These are phyloP conservation scores for Apiotrichum siamense DNA, from an alignment of 1,284 basidiomycete genomes.

Conservation along the genomic window DNA sequence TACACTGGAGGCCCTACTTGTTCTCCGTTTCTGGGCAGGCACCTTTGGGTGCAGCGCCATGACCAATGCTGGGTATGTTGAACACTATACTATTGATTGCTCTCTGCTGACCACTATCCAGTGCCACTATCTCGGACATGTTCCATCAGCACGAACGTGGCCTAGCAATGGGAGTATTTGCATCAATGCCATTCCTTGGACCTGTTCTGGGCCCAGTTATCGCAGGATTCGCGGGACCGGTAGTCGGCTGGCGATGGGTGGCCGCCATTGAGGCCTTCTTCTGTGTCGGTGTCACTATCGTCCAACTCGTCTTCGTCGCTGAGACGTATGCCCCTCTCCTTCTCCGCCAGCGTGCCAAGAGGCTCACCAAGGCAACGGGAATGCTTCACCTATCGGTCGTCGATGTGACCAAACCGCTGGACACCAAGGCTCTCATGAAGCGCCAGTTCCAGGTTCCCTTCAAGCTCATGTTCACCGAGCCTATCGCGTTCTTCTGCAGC, in stretches of 20 bases:
- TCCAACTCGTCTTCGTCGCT: conserved; percentile 32
- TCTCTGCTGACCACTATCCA: neutral
- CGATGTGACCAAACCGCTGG: conserved; percentile 36
- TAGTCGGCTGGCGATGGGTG: conserved; percentile 50
- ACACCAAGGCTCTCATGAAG: conserved; percentile 31
- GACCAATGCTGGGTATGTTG: conserved; percentile 41
- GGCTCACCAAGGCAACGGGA: conserved; percentile 35
- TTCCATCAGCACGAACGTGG: conserved; percentile 45
- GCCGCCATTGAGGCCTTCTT: conserved; percentile 60
- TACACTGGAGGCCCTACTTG: conserved; percentile 46
- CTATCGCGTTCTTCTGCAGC: conserved; percentile 60
- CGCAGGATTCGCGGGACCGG: conserved; percentile 8
- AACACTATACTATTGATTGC: too few relatives aligned
- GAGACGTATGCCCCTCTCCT: conserved; percentile 48
- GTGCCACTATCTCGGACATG: conserved; percentile 48
- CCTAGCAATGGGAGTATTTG: conserved; percentile 51
- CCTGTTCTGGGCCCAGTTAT: conserved; percentile 26
- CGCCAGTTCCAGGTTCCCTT: conserved; percentile 44
- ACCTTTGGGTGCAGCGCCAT: conserved; percentile 46
- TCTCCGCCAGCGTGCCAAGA: conserved; percentile 34
- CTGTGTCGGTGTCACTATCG: conserved; percentile 30
- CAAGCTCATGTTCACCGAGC: conserved; percentile 59
- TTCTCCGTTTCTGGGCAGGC: conserved; percentile 49
- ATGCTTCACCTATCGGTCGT: conserved; percentile 41
- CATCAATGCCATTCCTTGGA: conserved; percentile 42